Evolutionary conservation across 2,329 filamentous ascomycete species (phyloP).

Genomic region (Fusarium siculi): DNA sequence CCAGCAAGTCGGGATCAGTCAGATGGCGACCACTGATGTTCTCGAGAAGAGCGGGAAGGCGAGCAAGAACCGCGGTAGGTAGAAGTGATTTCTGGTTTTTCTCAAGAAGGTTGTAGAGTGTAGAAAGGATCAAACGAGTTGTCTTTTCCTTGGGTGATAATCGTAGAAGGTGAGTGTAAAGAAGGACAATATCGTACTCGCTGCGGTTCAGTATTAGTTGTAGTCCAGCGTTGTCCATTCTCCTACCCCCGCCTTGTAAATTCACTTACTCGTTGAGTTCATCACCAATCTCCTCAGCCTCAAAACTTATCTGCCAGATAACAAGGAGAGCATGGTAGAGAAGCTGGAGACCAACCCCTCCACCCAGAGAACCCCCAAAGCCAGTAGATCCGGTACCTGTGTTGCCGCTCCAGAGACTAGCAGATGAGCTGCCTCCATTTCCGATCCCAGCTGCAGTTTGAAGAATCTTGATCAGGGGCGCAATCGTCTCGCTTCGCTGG

Average conservation of each 20-base stretch:
- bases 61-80: constrained; percentile 85
- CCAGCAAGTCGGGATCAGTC: constrained; percentile 71
- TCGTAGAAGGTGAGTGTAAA: constrained; percentile 92
- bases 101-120: constrained; percentile 84
- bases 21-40: constrained; percentile 72
- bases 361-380: constrained; percentile 72
- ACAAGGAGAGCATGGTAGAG: constrained; percentile 94
- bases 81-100: constrained; percentile 78
- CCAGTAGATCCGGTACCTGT: constrained; percentile 66
- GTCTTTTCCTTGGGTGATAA: constrained; percentile 98
- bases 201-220: constrained; percentile 49
- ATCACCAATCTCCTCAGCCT: constrained; percentile 76
- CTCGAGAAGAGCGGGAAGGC: constrained; percentile 75
- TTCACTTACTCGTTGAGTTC: constrained; percentile 84
- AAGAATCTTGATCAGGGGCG: constrained; percentile 84
- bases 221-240: background rate
- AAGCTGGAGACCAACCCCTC: constrained; percentile 89
- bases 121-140: constrained; percentile 88
- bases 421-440: constrained; percentile 71
- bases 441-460: constrained; percentile 78
- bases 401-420: constrained; percentile 70
- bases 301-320: constrained; percentile 97
- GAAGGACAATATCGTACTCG: constrained; percentile 89
- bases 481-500: constrained; percentile 85
- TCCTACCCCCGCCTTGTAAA: background rate